Percentiles rank a stretch among this genome's conserved stretches.
Evolutionary conservation across 1,284 basidiomycete genomes (phyloP).

Genomic region (Boletus semigastroideus): DNA sequence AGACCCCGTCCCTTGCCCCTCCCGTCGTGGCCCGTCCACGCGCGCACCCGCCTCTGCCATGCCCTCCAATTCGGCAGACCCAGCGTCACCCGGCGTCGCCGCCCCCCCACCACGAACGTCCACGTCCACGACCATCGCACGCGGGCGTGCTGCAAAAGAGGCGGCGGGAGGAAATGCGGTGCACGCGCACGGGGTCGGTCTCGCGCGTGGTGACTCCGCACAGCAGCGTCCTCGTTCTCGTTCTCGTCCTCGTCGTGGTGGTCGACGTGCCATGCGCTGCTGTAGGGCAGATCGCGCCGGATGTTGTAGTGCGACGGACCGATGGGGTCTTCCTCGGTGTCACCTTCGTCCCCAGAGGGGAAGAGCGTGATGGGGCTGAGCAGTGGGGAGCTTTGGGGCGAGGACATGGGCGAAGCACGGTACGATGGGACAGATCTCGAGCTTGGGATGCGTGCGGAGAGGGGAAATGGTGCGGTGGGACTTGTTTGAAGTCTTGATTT

Average conservation of each 20-base stretch:
- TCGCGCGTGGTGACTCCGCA: not conserved
- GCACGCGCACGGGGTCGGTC: not conserved
- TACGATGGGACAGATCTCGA: constrained; percentile 22
- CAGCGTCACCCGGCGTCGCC: constrained; percentile 42
- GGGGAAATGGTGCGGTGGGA: constrained; percentile 24
- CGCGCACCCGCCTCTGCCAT: constrained; percentile 7
- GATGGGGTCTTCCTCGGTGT: constrained; percentile 22
- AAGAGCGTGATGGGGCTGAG: constrained; percentile 35
- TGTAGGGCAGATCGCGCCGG: constrained; percentile 48
- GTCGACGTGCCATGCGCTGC: constrained; percentile 19
- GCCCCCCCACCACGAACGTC: constrained; percentile 43
- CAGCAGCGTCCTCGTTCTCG: not conserved
- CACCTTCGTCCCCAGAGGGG: constrained; percentile 31
- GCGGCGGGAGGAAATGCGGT: constrained; percentile 30
- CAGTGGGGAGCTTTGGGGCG: constrained; percentile 29
- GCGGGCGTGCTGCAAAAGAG: constrained; percentile 18
- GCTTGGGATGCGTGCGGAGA: constrained; percentile 21
- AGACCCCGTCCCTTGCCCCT: constrained; percentile 9
- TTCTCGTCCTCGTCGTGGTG: constrained; percentile 13
- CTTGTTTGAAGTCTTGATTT: constrained; percentile 19
- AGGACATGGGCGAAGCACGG: constrained; percentile 26
- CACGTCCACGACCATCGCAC: constrained; percentile 25
- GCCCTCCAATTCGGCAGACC: constrained; percentile 32
- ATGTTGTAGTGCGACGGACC: constrained; percentile 34
- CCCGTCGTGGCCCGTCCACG: not conserved